phyloP scores from a whole-genome alignment of 2,329 filamentous ascomycete species.

The Aspergillus neotritici region DNA sequence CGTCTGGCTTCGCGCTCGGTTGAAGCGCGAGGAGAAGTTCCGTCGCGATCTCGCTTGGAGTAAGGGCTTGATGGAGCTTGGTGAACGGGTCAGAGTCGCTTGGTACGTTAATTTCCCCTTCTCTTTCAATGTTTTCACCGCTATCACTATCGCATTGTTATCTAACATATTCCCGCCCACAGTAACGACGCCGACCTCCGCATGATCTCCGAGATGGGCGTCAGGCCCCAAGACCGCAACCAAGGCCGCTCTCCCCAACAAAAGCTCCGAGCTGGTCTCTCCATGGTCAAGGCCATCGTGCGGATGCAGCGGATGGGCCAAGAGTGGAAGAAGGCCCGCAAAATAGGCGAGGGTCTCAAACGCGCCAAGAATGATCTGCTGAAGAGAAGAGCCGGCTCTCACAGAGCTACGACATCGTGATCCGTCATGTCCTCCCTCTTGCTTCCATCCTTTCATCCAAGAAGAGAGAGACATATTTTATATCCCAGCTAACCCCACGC shows the following conservation, averaged over 20 bases:
- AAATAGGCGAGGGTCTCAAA: conserved; percentile 40
- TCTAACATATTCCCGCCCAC: conserved; percentile 23
- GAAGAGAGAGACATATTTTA: too few relatives aligned
- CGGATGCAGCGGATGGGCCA: conserved; percentile 42
- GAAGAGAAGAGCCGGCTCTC: conserved; percentile 31
- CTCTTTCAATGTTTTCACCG: conserved; percentile 2
- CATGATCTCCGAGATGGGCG: conserved; percentile 77
- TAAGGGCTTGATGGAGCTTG: conserved; percentile 81
- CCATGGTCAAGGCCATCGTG: conserved; percentile 39
- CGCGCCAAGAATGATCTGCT: conserved; percentile 39
- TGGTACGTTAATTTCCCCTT: conserved; percentile 61
- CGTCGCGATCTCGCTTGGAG: conserved; percentile 75
- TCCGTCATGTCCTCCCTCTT: conserved; percentile 19
- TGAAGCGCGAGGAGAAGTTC: conserved; percentile 73
- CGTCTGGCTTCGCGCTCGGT: conserved; percentile 78
- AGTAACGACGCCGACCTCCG: conserved; percentile 90
- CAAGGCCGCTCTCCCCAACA: conserved; percentile 32
- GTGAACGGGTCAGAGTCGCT: conserved; percentile 56
- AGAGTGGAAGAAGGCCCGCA: conserved; percentile 41
- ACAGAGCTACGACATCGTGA: conserved; percentile 14
- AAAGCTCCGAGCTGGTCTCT: conserved; percentile 40
- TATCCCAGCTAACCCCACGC: too few relatives aligned
- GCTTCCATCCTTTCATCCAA: background rate
- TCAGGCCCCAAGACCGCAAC: conserved; percentile 42
- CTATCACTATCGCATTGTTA: conserved; percentile 8